Percentiles rank a stretch among this genome's conserved stretches.
Evolutionary conservation across 2,329 filamentous ascomycete species (phyloP).

Genomic region (Aspergillus felis): DNA sequence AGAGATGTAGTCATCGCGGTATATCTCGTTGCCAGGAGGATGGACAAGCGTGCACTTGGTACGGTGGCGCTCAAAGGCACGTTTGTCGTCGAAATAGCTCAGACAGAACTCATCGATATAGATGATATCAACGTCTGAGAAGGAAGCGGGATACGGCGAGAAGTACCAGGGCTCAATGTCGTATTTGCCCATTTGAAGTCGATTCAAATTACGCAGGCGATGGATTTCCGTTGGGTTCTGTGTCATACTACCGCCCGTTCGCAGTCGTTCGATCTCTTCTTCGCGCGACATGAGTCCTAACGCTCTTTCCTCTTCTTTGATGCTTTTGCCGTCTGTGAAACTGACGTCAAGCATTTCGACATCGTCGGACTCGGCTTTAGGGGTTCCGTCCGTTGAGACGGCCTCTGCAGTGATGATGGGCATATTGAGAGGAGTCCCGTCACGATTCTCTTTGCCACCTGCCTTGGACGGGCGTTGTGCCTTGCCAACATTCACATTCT

Average conservation of each 20-base stretch:
- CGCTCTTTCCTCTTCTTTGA: conserved; percentile 37
- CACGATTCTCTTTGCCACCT: conserved; percentile 58
- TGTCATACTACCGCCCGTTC: conserved; percentile 95
- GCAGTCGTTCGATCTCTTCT: conserved; percentile 92
- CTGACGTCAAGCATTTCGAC: conserved; percentile 42
- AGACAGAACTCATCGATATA: conserved; percentile 98
- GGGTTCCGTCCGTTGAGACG: conserved; percentile 38
- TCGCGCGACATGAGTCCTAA: conserved; percentile 57
- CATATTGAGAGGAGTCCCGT: conserved; percentile 34
- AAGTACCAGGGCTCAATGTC: conserved; percentile 99
- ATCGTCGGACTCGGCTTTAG: conserved; percentile 38
- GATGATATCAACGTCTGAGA: conserved; percentile 82
- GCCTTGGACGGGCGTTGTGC: conserved; percentile 51
- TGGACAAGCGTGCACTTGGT: conserved; percentile 87
- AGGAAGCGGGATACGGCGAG: conserved; percentile 88
- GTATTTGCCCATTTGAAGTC: conserved; percentile 86
- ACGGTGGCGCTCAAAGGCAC: conserved; percentile 80
- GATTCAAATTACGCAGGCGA: conserved; percentile 89
- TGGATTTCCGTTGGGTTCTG: conserved; percentile 97
- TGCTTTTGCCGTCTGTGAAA: conserved; percentile 24
- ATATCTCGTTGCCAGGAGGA: conserved; percentile 96
- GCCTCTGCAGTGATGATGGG: conserved; percentile 32
- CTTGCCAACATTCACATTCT: conserved; percentile 46
- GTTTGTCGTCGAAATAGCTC: conserved; percentile 78
- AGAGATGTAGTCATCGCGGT: conserved; percentile 82